A percentile compares a stretch with the other conserved stretches of the same genome.
Evolutionary conservation across 257 asterid species (phyloP).

Genomic region (Nicotiana sylvestris): DNA sequence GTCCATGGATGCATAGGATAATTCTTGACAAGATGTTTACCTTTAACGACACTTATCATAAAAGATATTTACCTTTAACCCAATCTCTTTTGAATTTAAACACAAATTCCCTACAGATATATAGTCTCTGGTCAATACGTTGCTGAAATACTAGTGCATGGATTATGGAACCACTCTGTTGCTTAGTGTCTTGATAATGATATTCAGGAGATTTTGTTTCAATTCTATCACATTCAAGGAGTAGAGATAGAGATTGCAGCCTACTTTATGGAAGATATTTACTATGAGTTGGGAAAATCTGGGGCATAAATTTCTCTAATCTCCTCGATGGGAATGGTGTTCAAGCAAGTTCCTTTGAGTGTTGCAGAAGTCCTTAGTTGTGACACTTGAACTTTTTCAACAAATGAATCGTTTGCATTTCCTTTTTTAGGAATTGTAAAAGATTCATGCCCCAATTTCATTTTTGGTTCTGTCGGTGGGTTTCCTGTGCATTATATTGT

Average conservation of each 20-base stretch:
- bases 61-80: neutral
- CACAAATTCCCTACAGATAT: neutral
- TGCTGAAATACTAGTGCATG: neutral
- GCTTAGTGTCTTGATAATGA: neutral
- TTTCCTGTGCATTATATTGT: neutral
- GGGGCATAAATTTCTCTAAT: neutral
- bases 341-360: neutral
- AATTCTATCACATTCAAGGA: neutral
- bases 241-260: neutral
- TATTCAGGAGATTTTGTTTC: neutral
- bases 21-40: neutral
- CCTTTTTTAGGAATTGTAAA: neutral
- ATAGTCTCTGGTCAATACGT: neutral
- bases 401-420: neutral
- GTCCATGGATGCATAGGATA: neutral
- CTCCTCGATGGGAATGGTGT: neutral
- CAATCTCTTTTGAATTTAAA: neutral
- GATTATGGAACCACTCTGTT: conserved; percentile 1
- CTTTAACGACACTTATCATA: neutral
- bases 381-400: neutral
- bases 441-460: neutral
- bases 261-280: neutral
- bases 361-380: neutral
- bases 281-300: neutral
- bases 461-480: neutral